phyloP scores from a whole-genome alignment of 768 basidiomycete genomes.

The Rhodosporidiobolus sp. region DNA sequence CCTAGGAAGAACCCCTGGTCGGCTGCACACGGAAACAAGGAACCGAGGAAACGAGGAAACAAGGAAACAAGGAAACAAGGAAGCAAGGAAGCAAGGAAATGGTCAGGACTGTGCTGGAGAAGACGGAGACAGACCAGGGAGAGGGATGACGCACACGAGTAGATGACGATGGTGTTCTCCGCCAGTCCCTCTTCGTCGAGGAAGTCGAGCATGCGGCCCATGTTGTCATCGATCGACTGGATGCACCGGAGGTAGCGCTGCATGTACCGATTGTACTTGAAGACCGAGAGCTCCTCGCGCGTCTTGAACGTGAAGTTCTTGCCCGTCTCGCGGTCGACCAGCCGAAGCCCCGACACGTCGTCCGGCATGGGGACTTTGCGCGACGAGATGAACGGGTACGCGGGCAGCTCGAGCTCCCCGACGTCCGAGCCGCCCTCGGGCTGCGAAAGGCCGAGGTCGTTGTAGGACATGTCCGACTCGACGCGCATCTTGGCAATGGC shows the following conservation, averaged over 20 bases:
- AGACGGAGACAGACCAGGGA: background rate
- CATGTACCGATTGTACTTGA: slow-evolving; percentile 44
- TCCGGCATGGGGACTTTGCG: slow-evolving; percentile 40
- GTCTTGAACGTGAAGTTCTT: slow-evolving; percentile 42
- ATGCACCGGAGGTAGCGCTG: slow-evolving; percentile 41
- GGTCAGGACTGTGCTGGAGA: background rate
- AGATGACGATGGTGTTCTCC: slow-evolving; percentile 40
- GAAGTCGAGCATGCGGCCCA: slow-evolving; percentile 38
- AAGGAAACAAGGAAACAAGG: too few relatives aligned
- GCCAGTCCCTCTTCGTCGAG: slow-evolving; percentile 33
- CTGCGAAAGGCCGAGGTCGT: slow-evolving; percentile 35
- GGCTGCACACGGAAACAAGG: too few relatives aligned
- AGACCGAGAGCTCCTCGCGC: slow-evolving; percentile 34
- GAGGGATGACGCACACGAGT: slow-evolving; percentile 23
- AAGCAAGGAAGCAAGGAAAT: background rate
- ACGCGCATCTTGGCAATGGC: slow-evolving; percentile 40
- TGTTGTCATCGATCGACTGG: slow-evolving; percentile 41
- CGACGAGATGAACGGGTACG: slow-evolving; percentile 3
- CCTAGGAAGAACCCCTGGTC: slow-evolving; percentile 43
- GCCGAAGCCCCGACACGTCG: slow-evolving; percentile 33
- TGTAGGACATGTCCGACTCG: slow-evolving; percentile 38
- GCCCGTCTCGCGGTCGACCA: slow-evolving; percentile 38
- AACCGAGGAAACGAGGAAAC: too few relatives aligned
- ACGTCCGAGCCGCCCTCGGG: slow-evolving; percentile 36
- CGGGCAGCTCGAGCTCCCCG: slow-evolving; percentile 23